Conservation (phyloP, 352 stramenopile species). For the Globisporangium recalcitrans region DNA sequence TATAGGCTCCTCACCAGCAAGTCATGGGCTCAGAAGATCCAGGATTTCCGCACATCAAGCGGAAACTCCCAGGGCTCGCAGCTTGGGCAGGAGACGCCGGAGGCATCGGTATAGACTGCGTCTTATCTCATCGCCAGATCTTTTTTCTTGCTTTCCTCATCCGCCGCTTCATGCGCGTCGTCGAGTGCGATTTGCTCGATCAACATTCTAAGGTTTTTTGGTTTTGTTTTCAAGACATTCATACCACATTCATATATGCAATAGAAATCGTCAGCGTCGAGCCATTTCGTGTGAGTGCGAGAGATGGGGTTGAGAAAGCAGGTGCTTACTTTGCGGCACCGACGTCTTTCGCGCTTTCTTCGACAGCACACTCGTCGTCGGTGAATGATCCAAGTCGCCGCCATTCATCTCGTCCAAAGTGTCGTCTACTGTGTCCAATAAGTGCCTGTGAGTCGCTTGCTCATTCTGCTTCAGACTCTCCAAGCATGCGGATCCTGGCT, state of each 20-base stretch:
- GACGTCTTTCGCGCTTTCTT: conserved; percentile 39
- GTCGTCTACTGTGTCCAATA: conserved; percentile 2
- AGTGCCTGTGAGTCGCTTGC: neutral
- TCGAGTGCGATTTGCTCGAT: conserved; percentile 31
- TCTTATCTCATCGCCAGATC: neutral
- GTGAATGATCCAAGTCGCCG: neutral
- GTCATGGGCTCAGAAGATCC: conserved; percentile 29
- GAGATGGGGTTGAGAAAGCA: neutral
- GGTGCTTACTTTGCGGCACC: conserved; percentile 34
- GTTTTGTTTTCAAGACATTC: neutral
- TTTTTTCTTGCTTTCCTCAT: neutral
- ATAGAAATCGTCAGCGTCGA: neutral
- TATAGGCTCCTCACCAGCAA: conserved; percentile 42
- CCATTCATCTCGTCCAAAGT: neutral
- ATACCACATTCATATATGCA: conserved; percentile 1
- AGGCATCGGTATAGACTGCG: neutral
- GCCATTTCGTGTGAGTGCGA: neutral
- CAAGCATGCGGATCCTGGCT: neutral
- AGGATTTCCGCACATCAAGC: conserved; percentile 26
- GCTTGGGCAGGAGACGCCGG: neutral
- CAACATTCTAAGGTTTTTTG: conserved; percentile 21
- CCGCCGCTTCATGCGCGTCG: conserved; percentile 9
- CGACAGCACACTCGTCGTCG: conserved; percentile 18
- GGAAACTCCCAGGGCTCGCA: neutral
- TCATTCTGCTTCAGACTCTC: conserved; percentile 12